Evolutionary conservation across 192 early-diverging fungal genomes (phyloP).

Genomic region (Backusella australiensis): DNA sequence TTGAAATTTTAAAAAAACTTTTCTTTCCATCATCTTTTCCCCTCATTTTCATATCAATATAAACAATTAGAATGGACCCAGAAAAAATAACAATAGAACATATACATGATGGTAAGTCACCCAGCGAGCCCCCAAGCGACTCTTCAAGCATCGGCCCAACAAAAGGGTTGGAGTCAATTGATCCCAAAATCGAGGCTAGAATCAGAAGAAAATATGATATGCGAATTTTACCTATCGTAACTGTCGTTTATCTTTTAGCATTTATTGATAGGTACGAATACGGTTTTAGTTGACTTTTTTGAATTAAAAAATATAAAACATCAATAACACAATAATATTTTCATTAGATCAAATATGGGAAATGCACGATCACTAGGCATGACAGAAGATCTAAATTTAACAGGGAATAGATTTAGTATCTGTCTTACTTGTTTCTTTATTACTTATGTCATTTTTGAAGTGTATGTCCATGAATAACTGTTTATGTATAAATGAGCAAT

Average conservation of each 20-base stretch:
- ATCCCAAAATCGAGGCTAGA: slow-evolving; percentile 2
- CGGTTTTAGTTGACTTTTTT: background rate
- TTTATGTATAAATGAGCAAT: background rate
- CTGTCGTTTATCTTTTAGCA: slow-evolving; percentile 5
- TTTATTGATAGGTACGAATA: slow-evolving; percentile 14
- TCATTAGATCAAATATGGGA: slow-evolving; percentile 16
- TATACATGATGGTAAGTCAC: background rate
- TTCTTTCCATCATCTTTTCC: background rate
- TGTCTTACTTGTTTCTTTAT: slow-evolving; percentile 11
- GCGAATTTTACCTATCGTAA: slow-evolving; percentile 8
- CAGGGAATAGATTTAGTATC: slow-evolving; percentile 12
- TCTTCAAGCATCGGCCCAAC: background rate
- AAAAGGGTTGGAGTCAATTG: background rate
- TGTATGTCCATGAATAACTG: background rate
- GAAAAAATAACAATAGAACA: background rate
- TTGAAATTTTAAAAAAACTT: background rate
- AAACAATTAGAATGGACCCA: background rate
- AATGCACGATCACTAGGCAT: slow-evolving; percentile 7
- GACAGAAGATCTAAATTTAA: background rate
- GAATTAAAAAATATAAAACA: background rate
- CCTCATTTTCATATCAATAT: background rate
- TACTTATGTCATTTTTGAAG: slow-evolving; percentile 14
- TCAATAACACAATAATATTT: background rate
- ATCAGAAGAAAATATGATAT: slow-evolving; percentile 19
- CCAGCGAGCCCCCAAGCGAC: background rate